These are phyloP conservation scores for Rhazya stricta DNA, from an alignment of 257 asterid genomes.

Conservation along the genomic window DNA sequence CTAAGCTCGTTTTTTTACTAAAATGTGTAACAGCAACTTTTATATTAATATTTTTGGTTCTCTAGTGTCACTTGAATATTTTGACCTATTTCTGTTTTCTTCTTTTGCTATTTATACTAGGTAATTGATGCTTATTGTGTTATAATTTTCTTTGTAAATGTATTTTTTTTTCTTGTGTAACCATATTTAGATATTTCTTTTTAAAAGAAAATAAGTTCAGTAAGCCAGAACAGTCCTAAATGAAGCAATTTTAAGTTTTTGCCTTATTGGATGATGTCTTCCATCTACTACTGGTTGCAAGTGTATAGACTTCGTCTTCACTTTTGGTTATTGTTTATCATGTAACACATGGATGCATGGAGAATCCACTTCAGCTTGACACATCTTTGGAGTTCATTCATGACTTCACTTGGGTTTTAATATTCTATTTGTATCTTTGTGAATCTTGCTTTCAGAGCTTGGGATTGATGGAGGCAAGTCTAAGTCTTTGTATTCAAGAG, in stretches of 20 bases:
- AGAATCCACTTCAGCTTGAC: neutral
- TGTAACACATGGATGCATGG: neutral
- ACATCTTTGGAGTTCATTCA: conserved; percentile 5
- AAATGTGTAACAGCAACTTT: neutral
- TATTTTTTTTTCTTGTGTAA: neutral
- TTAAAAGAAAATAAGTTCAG: neutral
- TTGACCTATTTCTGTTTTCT: neutral
- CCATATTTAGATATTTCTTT: neutral
- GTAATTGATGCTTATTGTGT: too few species aligned
- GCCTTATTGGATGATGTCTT: neutral
- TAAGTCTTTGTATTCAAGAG: conserved; percentile 68
- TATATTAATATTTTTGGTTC: neutral
- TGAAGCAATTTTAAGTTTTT: neutral
- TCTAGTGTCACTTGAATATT: neutral
- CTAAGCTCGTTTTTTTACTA: neutral
- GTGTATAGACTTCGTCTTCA: neutral
- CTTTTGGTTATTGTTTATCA: neutral
- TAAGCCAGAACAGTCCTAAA: neutral
- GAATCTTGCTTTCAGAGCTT: conserved; percentile 53
- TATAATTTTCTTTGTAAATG: too few species aligned
- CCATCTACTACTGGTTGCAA: neutral
- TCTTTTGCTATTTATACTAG: neutral
- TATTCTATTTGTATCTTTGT: conserved; percentile 5
- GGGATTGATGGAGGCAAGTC: conserved; percentile 77
- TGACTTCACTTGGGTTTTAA: neutral